A percentile compares a stretch with the other conserved stretches of the same genome.
Conservation (phyloP, 2,329 filamentous ascomycete species). For the Nemania abortiva region DNA sequence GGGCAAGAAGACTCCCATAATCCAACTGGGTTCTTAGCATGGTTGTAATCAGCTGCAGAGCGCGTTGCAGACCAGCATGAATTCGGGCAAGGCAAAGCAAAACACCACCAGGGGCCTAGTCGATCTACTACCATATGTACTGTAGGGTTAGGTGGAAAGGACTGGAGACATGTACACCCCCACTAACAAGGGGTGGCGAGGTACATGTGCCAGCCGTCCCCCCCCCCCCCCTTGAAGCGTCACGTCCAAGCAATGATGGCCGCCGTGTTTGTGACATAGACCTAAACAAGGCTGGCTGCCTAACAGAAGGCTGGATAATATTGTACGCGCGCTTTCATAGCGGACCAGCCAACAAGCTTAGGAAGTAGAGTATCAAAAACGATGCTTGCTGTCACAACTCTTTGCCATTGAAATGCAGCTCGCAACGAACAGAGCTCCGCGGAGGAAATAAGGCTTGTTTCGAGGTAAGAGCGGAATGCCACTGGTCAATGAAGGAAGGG, state of each 20-base stretch:
- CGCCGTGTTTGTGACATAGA: not conserved
- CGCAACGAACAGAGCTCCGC: slow-evolving; percentile 8
- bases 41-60: slow-evolving; percentile 52
- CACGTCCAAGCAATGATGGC: not conserved
- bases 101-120: slow-evolving; percentile 41
- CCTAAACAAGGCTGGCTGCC: slow-evolving; percentile 34
- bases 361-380: slow-evolving; percentile 5
- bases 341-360: not conserved
- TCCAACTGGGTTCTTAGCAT: slow-evolving; percentile 41
- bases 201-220: slow-evolving; percentile 42
- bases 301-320: slow-evolving; percentile 25
- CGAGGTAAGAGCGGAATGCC: slow-evolving; percentile 15
- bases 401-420: slow-evolving; percentile 9
- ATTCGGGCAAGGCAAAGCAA: slow-evolving; percentile 47
- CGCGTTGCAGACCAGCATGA: slow-evolving; percentile 43
- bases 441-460: slow-evolving; percentile 22
- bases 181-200: slow-evolving; percentile 51
- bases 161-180: slow-evolving; percentile 43
- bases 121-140: not conserved
- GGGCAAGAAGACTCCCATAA: slow-evolving; percentile 48
- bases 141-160: slow-evolving; percentile 23
- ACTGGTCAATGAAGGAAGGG: slow-evolving; percentile 17
- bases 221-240: slow-evolving; percentile 1
- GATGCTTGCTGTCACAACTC: slow-evolving; percentile 10
- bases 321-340: slow-evolving; percentile 5